These are phyloP conservation scores for Pulveroboletus sp. DNA, from an alignment of 768 basidiomycete genomes.

Conservation along the genomic window DNA sequence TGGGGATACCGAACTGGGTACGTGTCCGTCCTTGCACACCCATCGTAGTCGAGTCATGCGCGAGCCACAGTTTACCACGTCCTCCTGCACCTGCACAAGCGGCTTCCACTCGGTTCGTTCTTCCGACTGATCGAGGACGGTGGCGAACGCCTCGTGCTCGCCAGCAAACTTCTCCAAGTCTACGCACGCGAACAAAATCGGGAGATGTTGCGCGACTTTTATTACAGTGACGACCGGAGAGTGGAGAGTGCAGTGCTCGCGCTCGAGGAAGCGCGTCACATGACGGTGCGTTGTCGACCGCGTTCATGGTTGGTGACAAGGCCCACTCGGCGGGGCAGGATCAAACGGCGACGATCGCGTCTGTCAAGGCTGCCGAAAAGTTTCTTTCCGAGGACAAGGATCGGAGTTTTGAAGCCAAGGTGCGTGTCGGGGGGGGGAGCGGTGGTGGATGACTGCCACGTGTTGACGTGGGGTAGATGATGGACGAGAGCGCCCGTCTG, in stretches of 20 bases:
- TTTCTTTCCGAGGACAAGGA: slow-evolving; percentile 97
- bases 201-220: slow-evolving; percentile 93
- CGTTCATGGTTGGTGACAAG: slow-evolving; percentile 1
- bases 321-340: slow-evolving; percentile 65
- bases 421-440: slow-evolving; percentile 31
- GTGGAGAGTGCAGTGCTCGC: slow-evolving; percentile 91
- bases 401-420: slow-evolving; percentile 86
- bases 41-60: not conserved
- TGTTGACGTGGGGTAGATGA: slow-evolving; percentile 57
- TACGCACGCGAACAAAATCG: slow-evolving; percentile 89
- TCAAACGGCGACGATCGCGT: slow-evolving; percentile 61
- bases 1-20: slow-evolving; percentile 93
- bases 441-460: too few species aligned
- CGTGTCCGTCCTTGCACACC: slow-evolving; percentile 14
- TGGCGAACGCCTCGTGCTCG: slow-evolving; percentile 69
- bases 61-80: slow-evolving; percentile 80
- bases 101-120: slow-evolving; percentile 84
- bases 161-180: slow-evolving; percentile 79
- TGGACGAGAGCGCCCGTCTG: slow-evolving; percentile 81
- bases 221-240: slow-evolving; percentile 94
- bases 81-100: slow-evolving; percentile 80
- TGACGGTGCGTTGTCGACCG: slow-evolving; percentile 43
- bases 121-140: slow-evolving; percentile 94
- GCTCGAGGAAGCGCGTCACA: slow-evolving; percentile 74
- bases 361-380: slow-evolving; percentile 82